Percentiles rank a stretch among this genome's conserved stretches.
phyloP scores from a whole-genome alignment of 139 green algal genomes.

The Chlamydomonas sp. region DNA sequence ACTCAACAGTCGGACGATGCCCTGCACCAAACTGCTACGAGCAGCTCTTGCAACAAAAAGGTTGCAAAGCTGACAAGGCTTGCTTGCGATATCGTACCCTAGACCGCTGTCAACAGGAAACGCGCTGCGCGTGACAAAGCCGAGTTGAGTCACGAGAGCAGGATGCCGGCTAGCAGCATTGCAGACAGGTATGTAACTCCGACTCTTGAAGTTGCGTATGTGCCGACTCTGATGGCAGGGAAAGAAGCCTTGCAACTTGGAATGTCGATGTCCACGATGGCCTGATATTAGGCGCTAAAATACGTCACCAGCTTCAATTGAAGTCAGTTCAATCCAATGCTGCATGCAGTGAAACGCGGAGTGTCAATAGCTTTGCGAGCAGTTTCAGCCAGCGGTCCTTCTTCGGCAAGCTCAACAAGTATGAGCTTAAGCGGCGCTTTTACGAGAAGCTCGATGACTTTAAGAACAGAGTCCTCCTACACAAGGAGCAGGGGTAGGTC shows the following conservation, averaged over 20 bases:
- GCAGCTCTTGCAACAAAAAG: too few species aligned
- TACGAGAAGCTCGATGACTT: conserved; percentile 64
- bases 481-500: conserved; percentile 52
- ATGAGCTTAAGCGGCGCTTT: conserved; percentile 55
- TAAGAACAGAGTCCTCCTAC: conserved; percentile 52
- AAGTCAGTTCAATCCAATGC: not conserved
- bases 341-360: conserved; percentile 15
- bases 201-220: not conserved
- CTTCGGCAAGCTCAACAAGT: conserved; percentile 52
- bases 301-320: not conserved
- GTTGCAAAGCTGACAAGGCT: too few species aligned
- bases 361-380: conserved; percentile 34
- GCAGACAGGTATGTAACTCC: conserved; percentile 8
- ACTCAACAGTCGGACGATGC: too few species aligned
- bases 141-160: too few species aligned
- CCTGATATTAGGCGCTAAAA: not conserved
- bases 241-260: not conserved
- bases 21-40: too few species aligned
- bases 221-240: not conserved
- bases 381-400: conserved; percentile 38
- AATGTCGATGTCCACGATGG: not conserved
- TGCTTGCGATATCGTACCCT: too few species aligned
- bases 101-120: too few species aligned
- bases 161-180: conserved; percentile 30
- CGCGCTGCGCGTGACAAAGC: too few species aligned